Evolutionary conservation across 805 yeast genomes (phyloP).

Genomic region (Cyberlindnera bimundalis): DNA sequence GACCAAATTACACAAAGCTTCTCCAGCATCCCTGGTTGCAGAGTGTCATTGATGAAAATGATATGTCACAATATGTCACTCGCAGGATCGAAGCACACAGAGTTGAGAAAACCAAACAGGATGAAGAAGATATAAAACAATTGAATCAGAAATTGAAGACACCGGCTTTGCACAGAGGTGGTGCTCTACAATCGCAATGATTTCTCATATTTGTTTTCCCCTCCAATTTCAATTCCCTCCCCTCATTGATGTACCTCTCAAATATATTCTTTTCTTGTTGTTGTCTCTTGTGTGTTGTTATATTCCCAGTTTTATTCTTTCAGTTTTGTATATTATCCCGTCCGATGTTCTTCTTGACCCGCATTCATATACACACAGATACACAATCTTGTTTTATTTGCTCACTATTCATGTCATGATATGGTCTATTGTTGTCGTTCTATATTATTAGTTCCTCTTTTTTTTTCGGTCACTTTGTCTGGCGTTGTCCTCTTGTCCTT

Average conservation of each 20-base stretch:
- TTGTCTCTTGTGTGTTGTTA: too few relatives aligned
- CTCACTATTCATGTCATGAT: too few relatives aligned
- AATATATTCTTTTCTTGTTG: neutral
- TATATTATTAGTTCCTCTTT: too few relatives aligned
- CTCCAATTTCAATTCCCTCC: too few relatives aligned
- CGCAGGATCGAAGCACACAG: constrained; percentile 32
- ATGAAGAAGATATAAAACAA: constrained; percentile 23
- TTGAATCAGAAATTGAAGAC: constrained; percentile 26
- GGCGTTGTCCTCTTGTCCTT: too few relatives aligned
- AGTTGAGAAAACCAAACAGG: constrained; percentile 15
- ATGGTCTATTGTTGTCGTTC: too few relatives aligned
- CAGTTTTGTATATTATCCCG: too few relatives aligned
- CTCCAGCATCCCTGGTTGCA: constrained; percentile 83
- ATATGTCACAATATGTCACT: constrained; percentile 36
- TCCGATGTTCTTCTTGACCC: too few relatives aligned
- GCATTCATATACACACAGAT: too few relatives aligned
- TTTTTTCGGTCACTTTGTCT: too few relatives aligned
- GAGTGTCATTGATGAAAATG: constrained; percentile 39
- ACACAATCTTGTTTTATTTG: too few relatives aligned
- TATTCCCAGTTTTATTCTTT: too few relatives aligned
- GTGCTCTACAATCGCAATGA: constrained; percentile 17
- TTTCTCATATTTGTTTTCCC: neutral
- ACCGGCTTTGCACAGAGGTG: constrained; percentile 33
- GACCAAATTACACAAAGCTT: constrained; percentile 79
- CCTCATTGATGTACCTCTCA: neutral